These are phyloP conservation scores for Echinosphaeria canescens DNA, from an alignment of 2,329 filamentous ascomycete genomes.

Conservation along the genomic window DNA sequence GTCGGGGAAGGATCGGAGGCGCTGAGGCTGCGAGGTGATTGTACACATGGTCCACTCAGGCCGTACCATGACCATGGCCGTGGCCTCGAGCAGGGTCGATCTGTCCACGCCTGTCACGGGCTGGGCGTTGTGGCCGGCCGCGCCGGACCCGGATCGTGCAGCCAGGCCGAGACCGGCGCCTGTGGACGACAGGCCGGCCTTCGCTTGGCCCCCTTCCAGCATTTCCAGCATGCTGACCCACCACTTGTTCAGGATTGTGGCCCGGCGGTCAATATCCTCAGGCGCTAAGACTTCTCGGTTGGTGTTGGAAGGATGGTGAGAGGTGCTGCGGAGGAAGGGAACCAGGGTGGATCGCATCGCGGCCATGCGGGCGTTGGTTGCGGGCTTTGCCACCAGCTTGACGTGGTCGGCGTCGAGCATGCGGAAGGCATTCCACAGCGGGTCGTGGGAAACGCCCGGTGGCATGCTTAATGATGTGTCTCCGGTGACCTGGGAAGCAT, in stretches of 20 bases:
- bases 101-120: conserved; percentile 70
- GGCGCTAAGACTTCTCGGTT: conserved; percentile 31
- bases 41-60: conserved; percentile 69
- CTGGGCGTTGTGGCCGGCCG: conserved; percentile 17
- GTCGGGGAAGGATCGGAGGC: conserved; percentile 27
- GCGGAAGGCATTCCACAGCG: conserved; percentile 32
- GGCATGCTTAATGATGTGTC: conserved; percentile 23
- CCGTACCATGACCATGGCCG: conserved; percentile 67
- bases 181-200: conserved; percentile 10
- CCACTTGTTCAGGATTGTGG: conserved; percentile 73
- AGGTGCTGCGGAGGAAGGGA: conserved; percentile 55
- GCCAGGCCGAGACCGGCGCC: conserved; percentile 3
- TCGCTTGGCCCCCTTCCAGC: conserved; percentile 30
- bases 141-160: conserved; percentile 3
- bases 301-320: conserved; percentile 41
- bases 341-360: conserved; percentile 51
- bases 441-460: conserved; percentile 19
- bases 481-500: conserved; percentile 14
- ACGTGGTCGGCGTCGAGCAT: conserved; percentile 24
- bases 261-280: conserved; percentile 64
- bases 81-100: conserved; percentile 57
- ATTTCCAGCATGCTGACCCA: conserved; percentile 70
- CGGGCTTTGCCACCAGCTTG: conserved; percentile 44
- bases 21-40: conserved; percentile 40
- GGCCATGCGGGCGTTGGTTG: conserved; percentile 42